A percentile compares a stretch with the other conserved stretches of the same genome.
Evolutionary conservation across 2,329 filamentous ascomycete species (phyloP).

Genomic region (Dothistroma septosporum): DNA sequence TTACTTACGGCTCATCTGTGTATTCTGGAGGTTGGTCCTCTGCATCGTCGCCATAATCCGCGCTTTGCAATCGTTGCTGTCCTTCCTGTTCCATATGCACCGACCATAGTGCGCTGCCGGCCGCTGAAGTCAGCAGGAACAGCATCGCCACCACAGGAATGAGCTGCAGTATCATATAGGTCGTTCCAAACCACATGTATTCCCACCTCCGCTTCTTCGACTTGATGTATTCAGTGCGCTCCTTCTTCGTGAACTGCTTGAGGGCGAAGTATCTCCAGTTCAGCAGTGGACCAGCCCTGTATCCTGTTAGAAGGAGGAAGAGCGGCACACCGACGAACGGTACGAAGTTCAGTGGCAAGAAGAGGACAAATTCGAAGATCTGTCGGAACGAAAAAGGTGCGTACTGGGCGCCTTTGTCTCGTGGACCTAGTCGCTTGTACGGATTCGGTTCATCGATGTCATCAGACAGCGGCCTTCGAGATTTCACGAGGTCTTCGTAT

Average conservation of each 20-base stretch:
- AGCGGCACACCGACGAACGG: slow-evolving; percentile 77
- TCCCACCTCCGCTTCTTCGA: slow-evolving; percentile 64
- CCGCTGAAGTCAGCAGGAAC: slow-evolving; percentile 82
- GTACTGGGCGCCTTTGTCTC: slow-evolving; percentile 71
- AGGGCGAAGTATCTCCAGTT: slow-evolving; percentile 90
- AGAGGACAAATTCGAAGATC: slow-evolving; percentile 71
- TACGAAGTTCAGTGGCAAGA: slow-evolving; percentile 74
- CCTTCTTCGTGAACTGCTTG: slow-evolving; percentile 66
- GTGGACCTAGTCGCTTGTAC: slow-evolving; percentile 76
- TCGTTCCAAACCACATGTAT: slow-evolving; percentile 89
- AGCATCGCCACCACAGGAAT: slow-evolving; percentile 89
- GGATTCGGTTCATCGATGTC: slow-evolving; percentile 69
- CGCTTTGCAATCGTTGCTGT: slow-evolving; percentile 7
- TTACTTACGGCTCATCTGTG: slow-evolving; percentile 29
- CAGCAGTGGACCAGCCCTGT: slow-evolving; percentile 79
- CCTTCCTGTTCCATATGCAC: slow-evolving; percentile 65
- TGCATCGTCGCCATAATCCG: slow-evolving; percentile 18
- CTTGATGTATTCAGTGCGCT: slow-evolving; percentile 66
- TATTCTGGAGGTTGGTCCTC: slow-evolving; percentile 28
- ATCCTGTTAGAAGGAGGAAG: slow-evolving; percentile 84
- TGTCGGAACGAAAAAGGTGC: slow-evolving; percentile 88
- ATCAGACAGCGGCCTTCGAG: slow-evolving; percentile 57
- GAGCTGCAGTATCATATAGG: slow-evolving; percentile 80
- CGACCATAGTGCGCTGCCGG: slow-evolving; percentile 82
- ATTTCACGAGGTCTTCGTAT: slow-evolving; percentile 62